phyloP scores from a whole-genome alignment of 2,329 filamentous ascomycete species.

The Hypoxylon rubiginosum region DNA sequence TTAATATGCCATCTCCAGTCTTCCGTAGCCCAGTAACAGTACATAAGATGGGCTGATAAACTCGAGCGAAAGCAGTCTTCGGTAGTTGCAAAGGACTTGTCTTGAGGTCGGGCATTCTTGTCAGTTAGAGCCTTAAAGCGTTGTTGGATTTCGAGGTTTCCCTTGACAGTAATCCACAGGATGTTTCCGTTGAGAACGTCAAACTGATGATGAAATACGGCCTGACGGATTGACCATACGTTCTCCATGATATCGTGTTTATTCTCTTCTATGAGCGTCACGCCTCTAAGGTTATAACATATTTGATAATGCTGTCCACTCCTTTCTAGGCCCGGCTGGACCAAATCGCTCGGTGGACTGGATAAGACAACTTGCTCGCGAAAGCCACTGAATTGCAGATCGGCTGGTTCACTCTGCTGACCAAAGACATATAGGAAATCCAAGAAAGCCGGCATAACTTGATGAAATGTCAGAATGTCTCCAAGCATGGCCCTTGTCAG shows the following conservation, averaged over 20 bases:
- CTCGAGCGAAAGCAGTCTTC: slow-evolving; percentile 54
- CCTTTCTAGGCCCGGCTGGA: slow-evolving; percentile 47
- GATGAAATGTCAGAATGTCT: slow-evolving; percentile 50
- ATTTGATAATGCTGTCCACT: slow-evolving; percentile 55
- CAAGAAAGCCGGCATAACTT: slow-evolving; percentile 57
- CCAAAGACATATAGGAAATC: slow-evolving; percentile 58
- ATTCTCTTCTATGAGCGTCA: slow-evolving; percentile 15
- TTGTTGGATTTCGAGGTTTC: slow-evolving; percentile 47
- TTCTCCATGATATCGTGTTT: slow-evolving; percentile 22
- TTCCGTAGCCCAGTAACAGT: slow-evolving; percentile 57
- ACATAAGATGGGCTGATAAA: slow-evolving; percentile 55
- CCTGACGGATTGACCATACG: slow-evolving; percentile 56
- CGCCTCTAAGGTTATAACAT: slow-evolving; percentile 54
- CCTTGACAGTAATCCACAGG: slow-evolving; percentile 59
- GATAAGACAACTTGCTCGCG: slow-evolving; percentile 50
- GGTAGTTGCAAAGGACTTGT: slow-evolving; percentile 50
- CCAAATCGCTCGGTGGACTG: slow-evolving; percentile 22
- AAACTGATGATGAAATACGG: slow-evolving; percentile 57
- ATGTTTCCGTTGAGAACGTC: slow-evolving; percentile 53
- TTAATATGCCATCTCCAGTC: slow-evolving; percentile 59
- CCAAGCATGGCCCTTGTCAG: slow-evolving; percentile 37
- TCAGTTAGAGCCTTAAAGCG: slow-evolving; percentile 52
- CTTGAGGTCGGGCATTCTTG: slow-evolving; percentile 48
- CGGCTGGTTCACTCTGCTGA: slow-evolving; percentile 46
- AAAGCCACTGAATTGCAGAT: slow-evolving; percentile 56